Base-by-base conservation (phyloP, 495 filamentous ascomycete genomes). In the Hypoxylon cercidicola region DNA sequence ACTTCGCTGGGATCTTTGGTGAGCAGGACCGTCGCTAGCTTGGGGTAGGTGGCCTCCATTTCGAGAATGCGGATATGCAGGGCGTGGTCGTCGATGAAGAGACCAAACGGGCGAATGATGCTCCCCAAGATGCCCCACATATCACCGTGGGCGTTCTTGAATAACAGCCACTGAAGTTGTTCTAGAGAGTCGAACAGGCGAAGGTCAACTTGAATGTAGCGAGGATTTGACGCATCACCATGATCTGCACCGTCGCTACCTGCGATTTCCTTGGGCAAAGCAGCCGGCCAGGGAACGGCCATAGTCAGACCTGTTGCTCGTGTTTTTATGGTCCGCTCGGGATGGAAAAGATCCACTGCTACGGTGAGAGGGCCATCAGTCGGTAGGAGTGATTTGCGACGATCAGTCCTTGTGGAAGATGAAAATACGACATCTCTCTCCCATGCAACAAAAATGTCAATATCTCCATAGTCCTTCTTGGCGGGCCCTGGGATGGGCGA, bases 121-220 rank as follows among this genome's bases (percentile, higher is more conserved):
- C 79, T 76, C 0, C 89, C 88, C 0, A 92, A 65, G 0, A 93
- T 76, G 43, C 86, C 88, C 84, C 84, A 87, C 0, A 92, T 64
- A 54, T 91, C 90, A 30, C 88, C 85, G 48, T 91, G 87, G 1
- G 82, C 81, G 10, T 84, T 72, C 64, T 84, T 85, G 71, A 90
- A 89, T 21, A 83, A 69, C 54, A 79, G 73, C 89, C 90, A 91
- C 11, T 78, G 75, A 10, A 87, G 77, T 1, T 76, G 68, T 11
- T 76, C 66, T 0, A 75, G 54, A 1, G 71, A 61, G 0, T 62
- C 61, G 62, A 81, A 89, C 45, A 84, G 67, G 12, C 82, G 81
- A 1, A 92, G 68, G 69, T 93, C 89, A 6, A 93, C 76, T 54
- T 93, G 90, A 1, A 88, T 79, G 64, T 79, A 84, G 2, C 68